Evolutionary conservation across 192 early-diverging fungal species (phyloP).

Genomic region (Backusella parvicylindrica): DNA sequence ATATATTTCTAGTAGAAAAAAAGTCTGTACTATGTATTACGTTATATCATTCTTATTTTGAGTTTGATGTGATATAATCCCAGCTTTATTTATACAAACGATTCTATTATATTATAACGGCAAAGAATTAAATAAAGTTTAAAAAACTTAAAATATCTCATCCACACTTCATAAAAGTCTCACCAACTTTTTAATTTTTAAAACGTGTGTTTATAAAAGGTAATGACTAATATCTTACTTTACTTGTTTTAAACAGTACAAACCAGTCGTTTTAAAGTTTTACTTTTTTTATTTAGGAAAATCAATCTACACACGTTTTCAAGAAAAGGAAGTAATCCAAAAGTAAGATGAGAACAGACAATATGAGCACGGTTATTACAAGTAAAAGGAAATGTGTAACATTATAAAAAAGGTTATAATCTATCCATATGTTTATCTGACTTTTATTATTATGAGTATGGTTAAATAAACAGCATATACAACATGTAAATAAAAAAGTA

Average conservation of each 20-base stretch:
- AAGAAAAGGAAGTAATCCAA: background rate
- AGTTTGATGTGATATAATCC: background rate
- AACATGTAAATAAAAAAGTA: background rate
- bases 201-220: background rate
- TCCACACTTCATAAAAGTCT: background rate
- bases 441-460: background rate
- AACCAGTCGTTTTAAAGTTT: background rate
- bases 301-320: background rate
- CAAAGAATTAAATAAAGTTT: background rate
- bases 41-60: background rate
- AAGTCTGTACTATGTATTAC: background rate
- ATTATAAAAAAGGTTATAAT: background rate
- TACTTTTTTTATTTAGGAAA: background rate
- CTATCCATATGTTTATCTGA: background rate
- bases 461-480: background rate
- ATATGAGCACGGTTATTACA: background rate
- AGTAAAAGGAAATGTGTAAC: slow-evolving; percentile 5
- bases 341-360: background rate
- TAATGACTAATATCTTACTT: background rate
- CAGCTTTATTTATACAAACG: background rate
- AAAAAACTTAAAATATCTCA: background rate
- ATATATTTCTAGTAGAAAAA: background rate
- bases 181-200: background rate
- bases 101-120: background rate
- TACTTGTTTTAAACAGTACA: background rate